Base-by-base conservation (phyloP, 805 yeast species). In the Novakomyces olei region DNA sequence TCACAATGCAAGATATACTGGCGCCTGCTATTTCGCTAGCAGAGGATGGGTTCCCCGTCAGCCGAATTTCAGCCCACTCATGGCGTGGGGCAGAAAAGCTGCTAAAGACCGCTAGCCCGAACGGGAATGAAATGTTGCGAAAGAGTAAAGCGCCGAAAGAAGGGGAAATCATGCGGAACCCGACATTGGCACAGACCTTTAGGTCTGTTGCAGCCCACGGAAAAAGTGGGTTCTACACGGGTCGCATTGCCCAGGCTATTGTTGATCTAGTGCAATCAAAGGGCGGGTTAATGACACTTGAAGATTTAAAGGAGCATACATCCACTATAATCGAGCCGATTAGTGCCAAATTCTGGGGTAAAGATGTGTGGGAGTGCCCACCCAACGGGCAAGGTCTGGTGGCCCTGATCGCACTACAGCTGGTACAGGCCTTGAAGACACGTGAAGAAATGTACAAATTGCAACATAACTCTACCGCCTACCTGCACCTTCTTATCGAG, bases 361-460 rank as follows among this genome's bases (percentile, higher is more conserved):
- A 61, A 31, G 61, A 58, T 19, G 55, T 77, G 17, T 72, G 83
- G 78, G 88, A 77, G 48, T 69, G 76, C 39, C 88, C 92, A 7
- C 92, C 92, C 9, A 76, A 71, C 49, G 79, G 85, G 3, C 79
- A 77, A 34, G 91, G 91, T 5, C 50, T 77, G 9, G 76, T 77
- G 29, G 88, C 83, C 0, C 54, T 77, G 32, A 53, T 74, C 12
- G 70, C 85, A 0, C 50, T 75, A 32, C 88, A 85, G 0, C 57
- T 72, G 28, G 61, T 77, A 39, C 61, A 60, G 41, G 64, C 65
- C 24, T 55, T 77, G 37, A 67, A 66, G 20, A 53, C 53, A 12
- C 37, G 44, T 12, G 36, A 39, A 22, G 34, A 37, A 12, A 37
- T 48, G 34, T n/a, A n/a, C n/a, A n/a, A n/a, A n/a, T n/a, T n/a